Evolutionary conservation across 345 rosid species (phyloP), one percentile per base, ranked within the genome.

Genomic region (Gossypium stocksii): DNA sequence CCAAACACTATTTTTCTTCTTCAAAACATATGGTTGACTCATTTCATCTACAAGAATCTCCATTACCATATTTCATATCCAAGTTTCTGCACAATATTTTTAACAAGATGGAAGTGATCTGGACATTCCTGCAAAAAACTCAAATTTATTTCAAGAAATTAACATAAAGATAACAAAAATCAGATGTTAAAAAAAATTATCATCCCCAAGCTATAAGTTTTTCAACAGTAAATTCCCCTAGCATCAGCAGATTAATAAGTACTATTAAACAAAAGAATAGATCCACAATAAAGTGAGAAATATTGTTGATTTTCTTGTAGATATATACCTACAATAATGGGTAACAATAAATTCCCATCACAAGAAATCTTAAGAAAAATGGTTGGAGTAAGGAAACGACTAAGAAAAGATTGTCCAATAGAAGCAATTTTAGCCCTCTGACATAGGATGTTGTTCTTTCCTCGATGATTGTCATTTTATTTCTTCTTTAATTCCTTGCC

Each of bases 1-100:
- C n/a, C n/a, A n/a, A n/a, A n/a, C n/a, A n/a, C n/a, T n/a, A n/a
- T n/a, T n/a, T n/a, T n/a, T n/a, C n/a, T n/a, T n/a, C n/a, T n/a
- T n/a, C n/a, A n/a, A n/a, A n/a, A n/a, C n/a, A n/a, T n/a, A n/a
- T n/a, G n/a, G n/a, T n/a, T n/a, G n/a, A n/a, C n/a, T n/a, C n/a
- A n/a, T n/a, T n/a, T n/a, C n/a, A n/a, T n/a, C n/a, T n/a, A n/a
- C n/a, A n/a, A n/a, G n/a, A n/a, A n/a, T n/a, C n/a, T n/a, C n/a
- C n/a, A n/a, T n/a, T n/a, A n/a, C n/a, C 86, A 46, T 92, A 94
- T 97, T 75, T 88, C 70, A 74, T 86, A 86, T 68, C 94, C 97
- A 81, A 90, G 86, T 63, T 76, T 80, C 64, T 87, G 86, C 72
- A 87, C 87, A 51, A 88, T 56, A 78, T 90, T 78, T 77, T 77